Base-by-base conservation (phyloP, 495 filamentous ascomycete species). In the Penicillium manginii region DNA sequence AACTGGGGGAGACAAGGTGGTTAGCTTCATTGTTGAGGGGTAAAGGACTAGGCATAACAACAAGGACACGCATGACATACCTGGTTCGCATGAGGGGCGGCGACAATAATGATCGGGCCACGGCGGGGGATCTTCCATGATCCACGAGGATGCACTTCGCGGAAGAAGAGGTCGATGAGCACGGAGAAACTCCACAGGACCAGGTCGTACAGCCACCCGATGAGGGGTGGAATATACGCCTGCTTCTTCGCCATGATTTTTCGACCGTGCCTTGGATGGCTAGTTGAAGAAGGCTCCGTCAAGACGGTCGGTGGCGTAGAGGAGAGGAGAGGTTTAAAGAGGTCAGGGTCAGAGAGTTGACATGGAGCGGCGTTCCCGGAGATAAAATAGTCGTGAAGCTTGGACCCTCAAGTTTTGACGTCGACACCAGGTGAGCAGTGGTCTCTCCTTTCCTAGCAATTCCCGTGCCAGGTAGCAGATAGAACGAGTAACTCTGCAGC, bases 1-100 rank as follows among this genome's bases (percentile, higher is more conserved):
- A 99, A 99, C 87, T 93, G 26, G 47, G 37, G n/a, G 29, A 58
- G 19, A 52, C 26, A 45, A 9, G 12, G 29, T 17, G 40, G 47
- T 63, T 42, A 60, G 59, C 58, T 52, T 35, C 21, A 12, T 4
- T 46, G 2, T 9, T 17, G 19, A 35, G 40, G 40, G 40, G 35
- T 10, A 43, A 8, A 10, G 39, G 7, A 19, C 7, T 4, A 14
- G 22, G 1, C 26, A 26, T 49, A 42, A 18, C 45, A 49, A 19
- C 26, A 8, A 29, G 5, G 26, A 29, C 26, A 8, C 26, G 26
- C 26, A 29, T 29, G 26, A 68, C 75, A 23, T 80, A 92, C 91
- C 85, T 98, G 94, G 71, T 98, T 98, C 47, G 94, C 96, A 82
- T 98, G 94, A 59, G 94, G 94, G 18, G 96, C 94, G n/a, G 92